Conservation (phyloP, 1,284 basidiomycete genomes). For the Boletus semigastroideus region DNA sequence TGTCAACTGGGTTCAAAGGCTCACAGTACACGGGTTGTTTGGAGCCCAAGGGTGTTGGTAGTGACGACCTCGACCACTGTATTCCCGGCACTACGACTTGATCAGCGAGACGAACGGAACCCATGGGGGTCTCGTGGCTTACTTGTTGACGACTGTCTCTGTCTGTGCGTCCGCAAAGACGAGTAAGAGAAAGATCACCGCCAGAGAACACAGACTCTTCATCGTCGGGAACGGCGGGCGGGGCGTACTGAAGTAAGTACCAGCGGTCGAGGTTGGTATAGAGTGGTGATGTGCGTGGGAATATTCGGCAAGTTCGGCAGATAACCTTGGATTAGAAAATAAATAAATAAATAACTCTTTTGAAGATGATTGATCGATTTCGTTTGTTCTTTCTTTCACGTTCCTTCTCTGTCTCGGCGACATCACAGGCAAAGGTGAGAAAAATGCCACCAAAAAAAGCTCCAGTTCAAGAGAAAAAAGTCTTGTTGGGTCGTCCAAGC, state of each 20-base stretch:
- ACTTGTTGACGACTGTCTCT: constrained; percentile 45
- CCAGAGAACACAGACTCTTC: constrained; percentile 18
- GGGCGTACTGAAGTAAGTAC: not conserved
- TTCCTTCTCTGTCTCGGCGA: constrained; percentile 21
- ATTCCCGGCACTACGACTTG: constrained; percentile 45
- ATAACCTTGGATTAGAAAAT: constrained; percentile 10
- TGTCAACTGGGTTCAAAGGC: constrained; percentile 11
- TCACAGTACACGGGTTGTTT: constrained; percentile 49
- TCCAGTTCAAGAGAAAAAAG: constrained; percentile 75
- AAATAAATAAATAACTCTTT: constrained; percentile 12
- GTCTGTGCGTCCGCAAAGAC: constrained; percentile 45
- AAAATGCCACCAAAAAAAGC: constrained; percentile 90
- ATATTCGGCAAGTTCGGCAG: constrained; percentile 25
- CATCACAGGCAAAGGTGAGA: constrained; percentile 41
- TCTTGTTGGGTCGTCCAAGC: constrained; percentile 82
- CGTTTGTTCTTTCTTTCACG: constrained; percentile 15
- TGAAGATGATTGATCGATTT: constrained; percentile 39
- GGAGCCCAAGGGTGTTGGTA: constrained; percentile 40
- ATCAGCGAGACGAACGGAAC: constrained; percentile 12
- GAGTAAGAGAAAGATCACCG: constrained; percentile 32
- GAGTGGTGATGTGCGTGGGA: not conserved
- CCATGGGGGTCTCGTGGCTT: constrained; percentile 19
- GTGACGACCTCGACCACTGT: constrained; percentile 56
- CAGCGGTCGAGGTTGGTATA: not conserved
- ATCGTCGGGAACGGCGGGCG: constrained; percentile 17